These are phyloP conservation scores for Pilasporangium apinafurcum DNA, from an alignment of 352 stramenopile species.

Conservation along the genomic window DNA sequence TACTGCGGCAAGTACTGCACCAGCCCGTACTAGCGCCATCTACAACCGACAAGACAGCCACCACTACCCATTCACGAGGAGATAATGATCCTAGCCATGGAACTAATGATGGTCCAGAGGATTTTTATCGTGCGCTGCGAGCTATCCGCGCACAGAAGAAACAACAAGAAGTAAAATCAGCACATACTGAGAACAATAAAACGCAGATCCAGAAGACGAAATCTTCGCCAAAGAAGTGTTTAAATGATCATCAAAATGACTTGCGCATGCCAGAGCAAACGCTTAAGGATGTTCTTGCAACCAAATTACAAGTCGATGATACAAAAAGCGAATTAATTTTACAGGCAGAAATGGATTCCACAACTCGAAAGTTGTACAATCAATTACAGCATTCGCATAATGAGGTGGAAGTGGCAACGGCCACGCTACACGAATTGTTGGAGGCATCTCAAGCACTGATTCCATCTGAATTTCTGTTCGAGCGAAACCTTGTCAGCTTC, in stretches of 20 bases:
- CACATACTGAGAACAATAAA: background rate
- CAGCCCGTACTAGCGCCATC: conserved; percentile 1
- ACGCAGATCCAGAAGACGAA: background rate
- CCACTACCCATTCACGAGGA: too few relatives aligned
- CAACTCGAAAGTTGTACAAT: conserved; percentile 8
- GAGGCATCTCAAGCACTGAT: conserved; percentile 24
- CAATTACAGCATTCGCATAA: conserved; percentile 18
- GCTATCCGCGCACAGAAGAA: conserved; percentile 17
- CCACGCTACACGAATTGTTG: conserved; percentile 21
- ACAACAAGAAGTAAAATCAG: background rate
- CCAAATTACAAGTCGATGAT: background rate
- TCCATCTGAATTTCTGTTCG: conserved; percentile 51
- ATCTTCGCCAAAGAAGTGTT: background rate
- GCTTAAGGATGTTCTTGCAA: background rate
- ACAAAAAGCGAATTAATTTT: background rate
- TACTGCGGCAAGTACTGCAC: conserved; percentile 42
- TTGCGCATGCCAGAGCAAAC: background rate
- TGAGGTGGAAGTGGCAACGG: conserved; percentile 6
- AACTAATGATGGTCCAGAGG: conserved; percentile 5
- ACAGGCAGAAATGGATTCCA: conserved; percentile 14
- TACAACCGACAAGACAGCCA: background rate
- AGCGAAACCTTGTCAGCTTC: conserved; percentile 35
- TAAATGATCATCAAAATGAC: background rate
- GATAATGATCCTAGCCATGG: too few relatives aligned
- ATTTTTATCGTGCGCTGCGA: conserved; percentile 37